Evolutionary conservation across 2,329 filamentous ascomycete species (phyloP).

Genomic region (Pyricularia pennisetigena): DNA sequence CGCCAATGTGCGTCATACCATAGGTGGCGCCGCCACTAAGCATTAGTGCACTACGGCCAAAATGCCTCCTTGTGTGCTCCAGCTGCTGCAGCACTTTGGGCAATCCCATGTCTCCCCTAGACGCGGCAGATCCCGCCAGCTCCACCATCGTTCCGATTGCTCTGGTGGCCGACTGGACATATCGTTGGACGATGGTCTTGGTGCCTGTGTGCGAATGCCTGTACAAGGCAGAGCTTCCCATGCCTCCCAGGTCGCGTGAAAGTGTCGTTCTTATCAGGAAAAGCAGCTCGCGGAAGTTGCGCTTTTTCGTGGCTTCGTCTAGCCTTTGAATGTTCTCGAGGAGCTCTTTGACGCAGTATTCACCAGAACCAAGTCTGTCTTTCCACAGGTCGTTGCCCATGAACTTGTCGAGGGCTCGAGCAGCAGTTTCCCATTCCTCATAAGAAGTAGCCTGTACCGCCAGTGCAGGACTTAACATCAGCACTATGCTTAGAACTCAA

Average conservation of each 20-base stretch:
- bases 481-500: background rate
- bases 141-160: conserved; percentile 67
- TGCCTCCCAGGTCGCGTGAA: conserved; percentile 72
- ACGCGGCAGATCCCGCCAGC: conserved; percentile 29
- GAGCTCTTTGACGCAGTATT: conserved; percentile 56
- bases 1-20: conserved; percentile 86
- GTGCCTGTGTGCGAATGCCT: conserved; percentile 78
- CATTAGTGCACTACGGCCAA: conserved; percentile 74
- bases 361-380: conserved; percentile 43
- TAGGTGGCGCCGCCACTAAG: conserved; percentile 82
- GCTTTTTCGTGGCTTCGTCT: conserved; percentile 60
- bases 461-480: background rate
- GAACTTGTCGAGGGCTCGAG: conserved; percentile 65
- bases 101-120: conserved; percentile 39
- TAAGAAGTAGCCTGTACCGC: conserved; percentile 51
- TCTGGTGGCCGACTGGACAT: conserved; percentile 68
- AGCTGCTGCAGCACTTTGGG: conserved; percentile 57
- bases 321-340: conserved; percentile 60
- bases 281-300: conserved; percentile 69
- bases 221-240: conserved; percentile 77
- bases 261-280: conserved; percentile 72
- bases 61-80: conserved; percentile 64
- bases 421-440: conserved; percentile 65
- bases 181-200: conserved; percentile 76
- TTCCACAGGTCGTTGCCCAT: conserved; percentile 84